These are phyloP conservation scores for Spathaspora boniae DNA, from an alignment of 805 yeast genomes.

Conservation along the genomic window DNA sequence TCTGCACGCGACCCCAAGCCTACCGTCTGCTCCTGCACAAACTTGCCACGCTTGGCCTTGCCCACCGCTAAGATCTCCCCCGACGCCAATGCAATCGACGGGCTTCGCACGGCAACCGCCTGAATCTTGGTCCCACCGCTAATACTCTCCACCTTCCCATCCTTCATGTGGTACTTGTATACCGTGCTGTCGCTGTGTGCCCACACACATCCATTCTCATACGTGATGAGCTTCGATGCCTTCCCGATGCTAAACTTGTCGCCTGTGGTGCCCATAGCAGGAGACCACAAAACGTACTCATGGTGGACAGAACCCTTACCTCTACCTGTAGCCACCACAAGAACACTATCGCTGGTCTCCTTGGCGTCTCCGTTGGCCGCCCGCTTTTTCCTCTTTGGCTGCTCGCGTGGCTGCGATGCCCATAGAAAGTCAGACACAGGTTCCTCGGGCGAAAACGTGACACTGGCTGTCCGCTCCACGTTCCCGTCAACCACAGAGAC, in stretches of 20 bases:
- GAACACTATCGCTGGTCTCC: conserved; percentile 2
- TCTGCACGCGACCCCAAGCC: no score
- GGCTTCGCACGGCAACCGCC: no score
- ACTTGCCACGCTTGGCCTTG: no score
- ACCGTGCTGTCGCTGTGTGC: background rate
- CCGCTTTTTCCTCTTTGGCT: conserved; percentile 4
- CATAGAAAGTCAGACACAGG: conserved; percentile 5
- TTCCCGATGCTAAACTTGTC: no score
- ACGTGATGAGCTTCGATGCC: background rate
- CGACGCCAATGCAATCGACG: no score
- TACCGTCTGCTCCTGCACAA: no score
- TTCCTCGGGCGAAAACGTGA: background rate
- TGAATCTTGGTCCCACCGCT: no score
- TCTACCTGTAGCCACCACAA: conserved; percentile 1
- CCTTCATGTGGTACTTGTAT: background rate
- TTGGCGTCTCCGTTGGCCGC: conserved; percentile 2
- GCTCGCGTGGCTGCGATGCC: conserved; percentile 3
- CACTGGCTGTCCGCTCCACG: background rate
- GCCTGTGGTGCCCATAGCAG: no score
- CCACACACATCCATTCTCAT: conserved; percentile 3
- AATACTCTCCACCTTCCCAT: no score
- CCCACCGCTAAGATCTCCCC: no score
- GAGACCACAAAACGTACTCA: no score
- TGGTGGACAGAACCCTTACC: no score
- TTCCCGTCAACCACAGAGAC: conserved; percentile 5